Evolutionary conservation across 2,329 filamentous ascomycete species (phyloP).

Genomic region (Colletotrichum graminicola): DNA sequence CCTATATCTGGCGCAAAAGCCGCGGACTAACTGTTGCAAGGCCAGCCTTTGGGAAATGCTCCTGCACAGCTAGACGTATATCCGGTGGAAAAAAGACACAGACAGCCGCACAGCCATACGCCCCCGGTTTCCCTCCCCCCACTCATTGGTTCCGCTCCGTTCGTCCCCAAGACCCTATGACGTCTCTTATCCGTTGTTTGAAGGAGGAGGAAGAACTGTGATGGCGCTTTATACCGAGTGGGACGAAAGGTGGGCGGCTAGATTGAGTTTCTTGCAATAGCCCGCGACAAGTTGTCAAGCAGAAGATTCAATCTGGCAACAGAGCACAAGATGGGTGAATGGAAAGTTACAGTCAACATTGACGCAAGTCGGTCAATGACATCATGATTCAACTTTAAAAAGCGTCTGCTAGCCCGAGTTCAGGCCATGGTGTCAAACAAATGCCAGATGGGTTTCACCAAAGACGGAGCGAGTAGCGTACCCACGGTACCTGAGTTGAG

Average conservation of each 20-base stretch:
- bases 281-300: neutral
- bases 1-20: neutral
- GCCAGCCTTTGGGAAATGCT: neutral
- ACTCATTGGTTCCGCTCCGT: neutral
- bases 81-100: neutral
- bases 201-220: no score
- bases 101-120: neutral
- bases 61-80: neutral
- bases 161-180: neutral
- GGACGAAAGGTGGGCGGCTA: neutral
- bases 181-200: neutral
- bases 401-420: neutral
- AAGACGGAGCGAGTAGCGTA: constrained; percentile 9
- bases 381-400: constrained; percentile 8
- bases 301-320: neutral
- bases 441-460: neutral
- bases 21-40: neutral
- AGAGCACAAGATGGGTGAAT: neutral
- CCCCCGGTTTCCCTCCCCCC: neutral
- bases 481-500: no score
- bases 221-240: no score
- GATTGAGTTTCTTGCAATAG: neutral
- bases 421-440: neutral
- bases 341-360: no score
- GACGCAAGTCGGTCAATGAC: neutral